phyloP scores from a whole-genome alignment of 495 filamentous ascomycete genomes.

The Penicillium cinerascens region DNA sequence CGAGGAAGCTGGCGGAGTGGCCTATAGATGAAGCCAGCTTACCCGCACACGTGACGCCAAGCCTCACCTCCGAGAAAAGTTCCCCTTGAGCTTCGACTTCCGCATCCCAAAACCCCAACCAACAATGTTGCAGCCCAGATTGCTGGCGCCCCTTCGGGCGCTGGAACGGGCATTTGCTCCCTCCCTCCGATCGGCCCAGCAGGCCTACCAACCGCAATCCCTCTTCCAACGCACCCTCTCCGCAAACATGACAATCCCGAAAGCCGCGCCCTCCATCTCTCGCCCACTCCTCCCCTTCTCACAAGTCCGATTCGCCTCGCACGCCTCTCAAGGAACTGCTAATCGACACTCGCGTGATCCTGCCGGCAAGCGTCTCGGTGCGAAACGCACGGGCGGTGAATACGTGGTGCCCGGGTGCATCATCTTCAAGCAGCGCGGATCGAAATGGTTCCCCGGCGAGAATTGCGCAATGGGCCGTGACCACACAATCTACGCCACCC shows the following conservation, averaged over 20 bases:
- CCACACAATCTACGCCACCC: slow-evolving; percentile 88
- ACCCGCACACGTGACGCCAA: slow-evolving; percentile 32
- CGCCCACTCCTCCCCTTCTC: slow-evolving; percentile 32
- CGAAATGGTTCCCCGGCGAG: slow-evolving; percentile 90
- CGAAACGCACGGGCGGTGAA: slow-evolving; percentile 87
- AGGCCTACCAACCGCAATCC: slow-evolving; percentile 23
- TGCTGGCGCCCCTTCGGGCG: slow-evolving; percentile 39
- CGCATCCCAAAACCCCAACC: slow-evolving; percentile 13
- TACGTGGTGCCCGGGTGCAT: slow-evolving; percentile 94
- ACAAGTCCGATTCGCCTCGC: slow-evolving; percentile 69
- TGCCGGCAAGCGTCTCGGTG: slow-evolving; percentile 88
- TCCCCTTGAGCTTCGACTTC: slow-evolving; percentile 25
- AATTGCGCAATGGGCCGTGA: slow-evolving; percentile 93
- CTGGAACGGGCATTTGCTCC: slow-evolving; percentile 38
- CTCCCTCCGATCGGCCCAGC: slow-evolving; percentile 23
- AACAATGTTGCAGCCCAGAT: slow-evolving; percentile 42
- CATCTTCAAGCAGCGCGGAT: slow-evolving; percentile 94
- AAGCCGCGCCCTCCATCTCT: slow-evolving; percentile 24
- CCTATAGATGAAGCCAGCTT: slow-evolving; percentile 30
- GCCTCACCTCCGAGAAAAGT: slow-evolving; percentile 36
- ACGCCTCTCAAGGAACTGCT: slow-evolving; percentile 83
- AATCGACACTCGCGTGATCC: slow-evolving; percentile 78
- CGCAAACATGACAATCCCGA: slow-evolving; percentile 28
- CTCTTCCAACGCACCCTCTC: slow-evolving; percentile 39
- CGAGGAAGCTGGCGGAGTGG: not conserved